Evolutionary conservation across 1,139 yeast species (phyloP), one percentile per base, ranked within the genome.

Genomic region (Magnusiomyces paraingens): DNA sequence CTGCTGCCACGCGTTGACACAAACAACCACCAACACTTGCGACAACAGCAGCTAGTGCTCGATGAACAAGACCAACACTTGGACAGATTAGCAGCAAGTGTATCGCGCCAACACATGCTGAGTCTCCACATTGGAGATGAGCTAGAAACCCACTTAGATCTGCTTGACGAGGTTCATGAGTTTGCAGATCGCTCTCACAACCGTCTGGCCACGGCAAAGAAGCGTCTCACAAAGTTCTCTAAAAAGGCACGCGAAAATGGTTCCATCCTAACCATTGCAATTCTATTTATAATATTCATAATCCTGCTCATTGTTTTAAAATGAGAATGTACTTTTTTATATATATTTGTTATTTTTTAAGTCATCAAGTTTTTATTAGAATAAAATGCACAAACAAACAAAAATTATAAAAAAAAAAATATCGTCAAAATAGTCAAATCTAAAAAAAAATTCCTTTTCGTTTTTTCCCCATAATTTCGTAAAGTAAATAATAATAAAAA

Each of bases 131-230:
- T 88, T 35, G 80, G 84, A 62, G 76, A 73, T 20, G 96, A 88
- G 64, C 67, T 88, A 29, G 83, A 79, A 56, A 80, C 81, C 42
- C 96, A 88, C 58, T 68, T 85, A 62, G 84, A 84, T 29, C 62
- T 87, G 43, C 71, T 88, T 55, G 81, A 81, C 60, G 95, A 87
- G 62, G 74, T 88, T 50, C 95, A 88, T 62, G 70, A 71, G 39
- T 83, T 86, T 18, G 79, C 86, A 14, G 90, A 83, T 58, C 63
- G 72, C 36, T 77, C 86, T 5, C 77, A 76, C 38, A 63, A 69
- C 49, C 71, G 84, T 51, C 66, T 88, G 44, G 71, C 73, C 41
- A 71, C 75, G 6, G 93, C 95, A 1, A 74, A 76, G 38, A 69
- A 72, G 54, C 74, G 84, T 48, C 73, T 88, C 53, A 74, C 70